Conservation (phyloP, 768 basidiomycete species). For the Neoboletus brunneissimus region DNA sequence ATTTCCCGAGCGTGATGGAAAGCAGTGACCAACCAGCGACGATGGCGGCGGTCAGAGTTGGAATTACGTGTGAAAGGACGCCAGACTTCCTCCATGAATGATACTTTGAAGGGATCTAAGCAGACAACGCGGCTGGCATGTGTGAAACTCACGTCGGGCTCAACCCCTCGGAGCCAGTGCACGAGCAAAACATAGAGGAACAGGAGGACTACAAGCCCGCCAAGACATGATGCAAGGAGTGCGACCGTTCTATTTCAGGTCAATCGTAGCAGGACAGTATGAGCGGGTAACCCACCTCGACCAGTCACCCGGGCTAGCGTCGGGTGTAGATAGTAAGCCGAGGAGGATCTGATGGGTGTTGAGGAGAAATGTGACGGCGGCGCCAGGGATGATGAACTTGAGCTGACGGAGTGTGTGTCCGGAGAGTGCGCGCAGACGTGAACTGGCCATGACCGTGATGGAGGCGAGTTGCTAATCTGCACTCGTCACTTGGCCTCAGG, state of each 20-base stretch:
- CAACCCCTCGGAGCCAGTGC: slow-evolving; percentile 63
- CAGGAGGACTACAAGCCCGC: slow-evolving; percentile 58
- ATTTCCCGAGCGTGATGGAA: slow-evolving; percentile 61
- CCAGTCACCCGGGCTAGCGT: slow-evolving; percentile 44
- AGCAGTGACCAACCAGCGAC: slow-evolving; percentile 67
- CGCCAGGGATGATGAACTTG: slow-evolving; percentile 76
- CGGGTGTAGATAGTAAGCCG: slow-evolving; percentile 31
- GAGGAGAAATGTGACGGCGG: slow-evolving; percentile 57
- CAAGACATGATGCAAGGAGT: slow-evolving; percentile 50
- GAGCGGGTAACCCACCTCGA: slow-evolving; percentile 41
- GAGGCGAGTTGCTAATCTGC: background rate
- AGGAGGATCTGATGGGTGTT: slow-evolving; percentile 53
- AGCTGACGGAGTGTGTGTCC: slow-evolving; percentile 64
- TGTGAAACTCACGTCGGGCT: slow-evolving; percentile 58
- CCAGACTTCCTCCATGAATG: slow-evolving; percentile 72
- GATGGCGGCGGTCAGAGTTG: slow-evolving; percentile 65
- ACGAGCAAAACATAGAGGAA: slow-evolving; percentile 70
- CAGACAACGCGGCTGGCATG: background rate
- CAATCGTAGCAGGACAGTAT: background rate
- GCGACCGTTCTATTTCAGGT: slow-evolving; percentile 47
- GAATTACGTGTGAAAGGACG: slow-evolving; percentile 64
- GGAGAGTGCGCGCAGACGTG: slow-evolving; percentile 26
- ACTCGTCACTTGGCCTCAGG: background rate
- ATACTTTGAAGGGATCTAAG: slow-evolving; percentile 46
- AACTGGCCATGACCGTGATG: slow-evolving; percentile 18